These are phyloP conservation scores for Trametes cinnabarina DNA, from an alignment of 768 basidiomycete species.

Conservation along the genomic window DNA sequence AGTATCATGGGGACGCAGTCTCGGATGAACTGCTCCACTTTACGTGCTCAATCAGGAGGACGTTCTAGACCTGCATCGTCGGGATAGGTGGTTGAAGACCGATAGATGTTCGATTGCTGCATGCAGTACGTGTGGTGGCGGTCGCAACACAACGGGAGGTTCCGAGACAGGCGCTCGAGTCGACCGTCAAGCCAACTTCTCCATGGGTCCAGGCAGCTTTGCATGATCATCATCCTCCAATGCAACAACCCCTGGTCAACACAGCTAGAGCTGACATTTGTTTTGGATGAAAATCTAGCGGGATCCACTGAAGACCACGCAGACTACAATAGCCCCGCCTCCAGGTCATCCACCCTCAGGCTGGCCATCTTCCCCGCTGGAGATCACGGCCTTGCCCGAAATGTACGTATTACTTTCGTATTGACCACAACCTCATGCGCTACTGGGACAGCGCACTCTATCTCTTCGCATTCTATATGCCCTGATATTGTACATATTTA, in stretches of 20 bases:
- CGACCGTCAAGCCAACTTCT: too few species aligned
- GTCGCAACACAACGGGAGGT: background rate
- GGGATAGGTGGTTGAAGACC: background rate
- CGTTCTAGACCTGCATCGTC: background rate
- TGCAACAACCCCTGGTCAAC: too few species aligned
- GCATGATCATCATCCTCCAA: too few species aligned
- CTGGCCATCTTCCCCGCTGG: background rate
- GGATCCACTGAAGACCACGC: too few species aligned
- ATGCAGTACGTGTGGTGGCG: background rate
- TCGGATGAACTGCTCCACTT: background rate
- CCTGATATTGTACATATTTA: constrained; percentile 18
- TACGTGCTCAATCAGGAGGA: background rate
- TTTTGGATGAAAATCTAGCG: too few species aligned
- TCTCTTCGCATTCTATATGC: constrained; percentile 4
- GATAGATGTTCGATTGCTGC: too few species aligned
- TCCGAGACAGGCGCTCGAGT: background rate
- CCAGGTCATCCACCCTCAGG: background rate
- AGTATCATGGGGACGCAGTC: background rate
- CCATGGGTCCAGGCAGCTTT: too few species aligned
- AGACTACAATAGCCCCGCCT: too few species aligned
- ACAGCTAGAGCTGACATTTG: too few species aligned
- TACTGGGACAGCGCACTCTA: background rate
- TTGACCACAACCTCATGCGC: background rate
- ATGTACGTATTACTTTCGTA: background rate
- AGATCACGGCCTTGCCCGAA: background rate